Evolutionary conservation across 2,329 filamentous ascomycete species (phyloP).

Genomic region (Fusarium setosum): DNA sequence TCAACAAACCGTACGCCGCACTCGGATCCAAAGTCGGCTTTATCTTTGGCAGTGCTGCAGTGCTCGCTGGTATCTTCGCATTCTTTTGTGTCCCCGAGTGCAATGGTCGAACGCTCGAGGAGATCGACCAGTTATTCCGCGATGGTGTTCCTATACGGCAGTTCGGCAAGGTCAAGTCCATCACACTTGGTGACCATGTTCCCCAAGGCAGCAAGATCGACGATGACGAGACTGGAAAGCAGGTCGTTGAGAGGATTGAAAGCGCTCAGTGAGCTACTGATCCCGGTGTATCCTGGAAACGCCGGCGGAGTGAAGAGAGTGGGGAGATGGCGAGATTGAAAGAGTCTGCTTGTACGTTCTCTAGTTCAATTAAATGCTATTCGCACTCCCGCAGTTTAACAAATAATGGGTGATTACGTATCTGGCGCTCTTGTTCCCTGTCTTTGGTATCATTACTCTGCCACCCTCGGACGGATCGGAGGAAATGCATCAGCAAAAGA

Average conservation of each 20-base stretch:
- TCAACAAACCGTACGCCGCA: slow-evolving; percentile 47
- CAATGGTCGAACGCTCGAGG: slow-evolving; percentile 7
- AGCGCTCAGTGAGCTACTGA: background rate
- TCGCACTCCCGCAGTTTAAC: too few relatives aligned
- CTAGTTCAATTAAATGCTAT: too few relatives aligned
- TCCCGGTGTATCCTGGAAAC: too few relatives aligned
- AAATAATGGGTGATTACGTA: too few relatives aligned
- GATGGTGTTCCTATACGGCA: background rate
- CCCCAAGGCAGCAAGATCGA: background rate
- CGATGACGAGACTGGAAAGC: background rate
- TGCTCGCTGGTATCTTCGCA: slow-evolving; percentile 11
- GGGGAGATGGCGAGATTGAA: too few relatives aligned
- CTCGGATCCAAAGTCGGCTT: slow-evolving; percentile 51
- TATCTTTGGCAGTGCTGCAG: slow-evolving; percentile 39
- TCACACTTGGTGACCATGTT: background rate
- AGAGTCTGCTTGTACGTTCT: too few relatives aligned
- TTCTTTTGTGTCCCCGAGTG: slow-evolving; percentile 22
- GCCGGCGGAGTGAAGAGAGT: too few relatives aligned
- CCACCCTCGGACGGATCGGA: too few relatives aligned
- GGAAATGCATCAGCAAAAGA: too few relatives aligned
- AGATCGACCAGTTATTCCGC: slow-evolving; percentile 12
- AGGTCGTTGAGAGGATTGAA: background rate
- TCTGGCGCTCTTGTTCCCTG: too few relatives aligned
- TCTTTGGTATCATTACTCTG: too few relatives aligned
- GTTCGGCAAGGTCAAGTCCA: background rate